Evolutionary conservation across 2,329 filamentous ascomycete genomes (phyloP).

Genomic region (Botryosphaeria agaves): DNA sequence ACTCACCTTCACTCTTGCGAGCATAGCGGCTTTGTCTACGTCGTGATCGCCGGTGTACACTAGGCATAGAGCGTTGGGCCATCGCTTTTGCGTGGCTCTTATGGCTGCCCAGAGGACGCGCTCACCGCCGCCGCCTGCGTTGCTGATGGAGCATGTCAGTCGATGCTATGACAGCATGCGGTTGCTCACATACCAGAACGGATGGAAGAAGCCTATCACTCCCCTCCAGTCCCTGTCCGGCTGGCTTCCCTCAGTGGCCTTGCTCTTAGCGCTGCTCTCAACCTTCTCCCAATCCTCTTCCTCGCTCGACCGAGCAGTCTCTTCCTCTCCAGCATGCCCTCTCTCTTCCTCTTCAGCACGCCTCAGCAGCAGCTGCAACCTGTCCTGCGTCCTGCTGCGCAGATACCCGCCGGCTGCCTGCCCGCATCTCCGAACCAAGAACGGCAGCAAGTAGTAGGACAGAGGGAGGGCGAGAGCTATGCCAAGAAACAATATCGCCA

Average conservation of each 20-base stretch:
- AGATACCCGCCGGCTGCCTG: slow-evolving; percentile 6
- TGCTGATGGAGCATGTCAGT: too few species aligned
- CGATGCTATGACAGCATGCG: not conserved
- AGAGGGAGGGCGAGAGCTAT: too few species aligned
- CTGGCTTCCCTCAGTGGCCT: slow-evolving; percentile 24
- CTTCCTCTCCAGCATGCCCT: not conserved
- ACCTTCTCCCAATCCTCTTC: slow-evolving; percentile 59
- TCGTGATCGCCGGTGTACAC: slow-evolving; percentile 95
- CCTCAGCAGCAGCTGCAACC: slow-evolving; percentile 5
- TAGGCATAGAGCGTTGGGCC: slow-evolving; percentile 75
- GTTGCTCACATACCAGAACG: slow-evolving; percentile 58
- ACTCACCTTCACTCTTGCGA: slow-evolving; percentile 55
- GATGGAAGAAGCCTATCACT: slow-evolving; percentile 91
- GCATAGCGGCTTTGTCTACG: slow-evolving; percentile 61
- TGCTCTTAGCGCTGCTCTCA: slow-evolving; percentile 31
- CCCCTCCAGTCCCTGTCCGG: slow-evolving; percentile 54
- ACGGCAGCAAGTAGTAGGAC: slow-evolving; percentile 1
- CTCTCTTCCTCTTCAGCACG: slow-evolving; percentile 4
- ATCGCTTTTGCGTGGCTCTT: slow-evolving; percentile 71
- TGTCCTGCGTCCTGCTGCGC: slow-evolving; percentile 3
- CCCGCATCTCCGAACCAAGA: slow-evolving; percentile 7
- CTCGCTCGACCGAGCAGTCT: slow-evolving; percentile 14
- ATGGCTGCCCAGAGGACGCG: slow-evolving; percentile 93
- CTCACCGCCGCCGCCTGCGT: slow-evolving; percentile 90
- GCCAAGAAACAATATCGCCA: too few species aligned